These are phyloP conservation scores for Psophocarpus tetragonolobus DNA, from an alignment of 306 rosid species.

Conservation along the genomic window DNA sequence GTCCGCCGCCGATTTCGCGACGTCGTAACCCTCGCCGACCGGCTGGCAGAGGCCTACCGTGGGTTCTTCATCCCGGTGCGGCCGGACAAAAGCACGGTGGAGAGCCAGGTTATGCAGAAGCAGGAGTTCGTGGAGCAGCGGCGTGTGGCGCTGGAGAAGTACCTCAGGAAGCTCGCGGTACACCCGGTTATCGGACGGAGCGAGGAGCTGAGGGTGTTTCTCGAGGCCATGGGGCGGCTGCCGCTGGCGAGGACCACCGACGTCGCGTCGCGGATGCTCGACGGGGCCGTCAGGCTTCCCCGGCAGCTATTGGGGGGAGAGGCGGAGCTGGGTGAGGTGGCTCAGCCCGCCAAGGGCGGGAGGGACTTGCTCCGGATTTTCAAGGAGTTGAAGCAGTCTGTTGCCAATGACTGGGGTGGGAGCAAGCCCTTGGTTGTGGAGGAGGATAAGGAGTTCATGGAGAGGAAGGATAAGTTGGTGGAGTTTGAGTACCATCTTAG, in stretches of 20 bases:
- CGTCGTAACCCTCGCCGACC: slow-evolving; percentile 79
- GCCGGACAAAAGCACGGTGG: slow-evolving; percentile 94
- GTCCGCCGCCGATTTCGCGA: slow-evolving; percentile 86
- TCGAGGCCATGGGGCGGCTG: slow-evolving; percentile 72
- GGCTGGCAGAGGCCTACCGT: slow-evolving; percentile 78
- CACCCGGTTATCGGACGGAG: slow-evolving; percentile 87
- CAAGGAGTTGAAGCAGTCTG: slow-evolving; percentile 84
- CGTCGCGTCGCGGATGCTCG: slow-evolving; percentile 88
- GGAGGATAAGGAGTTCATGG: slow-evolving; percentile 89
- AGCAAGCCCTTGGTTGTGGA: slow-evolving; percentile 73
- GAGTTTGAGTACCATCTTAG: slow-evolving; percentile 81
- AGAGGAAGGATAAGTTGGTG: slow-evolving; percentile 65
- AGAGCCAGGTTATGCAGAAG: slow-evolving; percentile 96
- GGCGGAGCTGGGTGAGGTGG: slow-evolving; percentile 60
- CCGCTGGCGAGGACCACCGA: slow-evolving; percentile 62
- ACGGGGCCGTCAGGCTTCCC: slow-evolving; percentile 85
- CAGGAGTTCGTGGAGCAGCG: slow-evolving; percentile 96
- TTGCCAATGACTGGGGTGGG: slow-evolving; percentile 89
- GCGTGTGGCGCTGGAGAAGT: slow-evolving; percentile 82
- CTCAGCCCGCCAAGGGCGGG: slow-evolving; percentile 88
- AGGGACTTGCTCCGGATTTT: slow-evolving; percentile 88
- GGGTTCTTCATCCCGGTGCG: slow-evolving; percentile 82
- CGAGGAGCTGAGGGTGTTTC: slow-evolving; percentile 74
- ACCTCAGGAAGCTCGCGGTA: slow-evolving; percentile 63
- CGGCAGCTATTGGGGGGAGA: slow-evolving; percentile 69